Conservation (phyloP, 495 filamentous ascomycete genomes). For the Pseudevernia furfuracea region DNA sequence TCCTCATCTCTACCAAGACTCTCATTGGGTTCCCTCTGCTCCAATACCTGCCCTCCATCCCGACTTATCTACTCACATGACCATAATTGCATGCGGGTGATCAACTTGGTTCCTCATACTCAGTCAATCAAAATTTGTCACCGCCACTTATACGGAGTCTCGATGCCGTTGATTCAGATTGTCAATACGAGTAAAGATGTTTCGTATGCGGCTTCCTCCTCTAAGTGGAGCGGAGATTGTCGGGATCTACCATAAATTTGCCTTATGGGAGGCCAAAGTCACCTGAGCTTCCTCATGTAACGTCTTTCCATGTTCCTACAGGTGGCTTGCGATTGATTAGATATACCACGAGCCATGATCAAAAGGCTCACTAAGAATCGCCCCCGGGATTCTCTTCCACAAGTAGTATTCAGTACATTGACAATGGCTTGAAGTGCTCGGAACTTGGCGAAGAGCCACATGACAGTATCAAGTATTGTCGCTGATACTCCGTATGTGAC, state of each 20-base stretch:
- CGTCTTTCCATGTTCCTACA: background rate
- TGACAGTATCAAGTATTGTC: background rate
- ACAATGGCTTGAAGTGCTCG: slow-evolving; percentile 6
- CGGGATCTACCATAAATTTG: background rate
- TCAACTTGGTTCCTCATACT: slow-evolving; percentile 5
- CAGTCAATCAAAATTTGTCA: background rate
- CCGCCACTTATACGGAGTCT: background rate
- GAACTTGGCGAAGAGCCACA: slow-evolving; percentile 9
- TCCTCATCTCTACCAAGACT: background rate
- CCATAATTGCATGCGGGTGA: slow-evolving; percentile 27
- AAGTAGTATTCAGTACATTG: slow-evolving; percentile 7
- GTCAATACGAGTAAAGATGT: background rate
- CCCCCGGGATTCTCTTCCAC: background rate
- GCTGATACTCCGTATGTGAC: slow-evolving; percentile 9
- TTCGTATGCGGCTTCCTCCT: background rate
- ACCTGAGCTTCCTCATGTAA: background rate
- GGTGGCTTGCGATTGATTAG: background rate
- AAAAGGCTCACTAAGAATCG: background rate
- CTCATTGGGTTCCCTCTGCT: slow-evolving; percentile 7
- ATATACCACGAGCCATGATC: background rate
- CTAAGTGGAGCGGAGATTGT: background rate
- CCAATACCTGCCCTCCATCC: background rate
- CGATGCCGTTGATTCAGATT: background rate
- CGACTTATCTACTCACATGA: slow-evolving; percentile 32
- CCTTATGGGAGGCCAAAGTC: background rate